phyloP scores from a whole-genome alignment of 768 basidiomycete genomes.

The Galerina marginata region DNA sequence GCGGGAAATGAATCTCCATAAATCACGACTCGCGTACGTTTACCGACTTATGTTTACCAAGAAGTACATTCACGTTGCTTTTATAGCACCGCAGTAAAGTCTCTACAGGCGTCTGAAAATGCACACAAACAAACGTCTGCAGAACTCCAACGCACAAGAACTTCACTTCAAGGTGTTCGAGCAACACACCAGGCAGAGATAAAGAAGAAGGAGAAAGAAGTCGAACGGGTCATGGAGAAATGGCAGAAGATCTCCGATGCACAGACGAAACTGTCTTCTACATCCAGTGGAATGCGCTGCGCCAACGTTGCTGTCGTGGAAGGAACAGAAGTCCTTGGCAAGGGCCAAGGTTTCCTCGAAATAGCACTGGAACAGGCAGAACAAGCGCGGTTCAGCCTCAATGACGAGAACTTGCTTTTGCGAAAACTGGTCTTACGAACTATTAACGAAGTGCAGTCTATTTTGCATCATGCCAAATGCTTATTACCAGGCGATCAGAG shows the following conservation, averaged over 20 bases:
- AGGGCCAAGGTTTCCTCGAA: conserved; percentile 63
- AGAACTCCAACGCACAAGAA: conserved; percentile 77
- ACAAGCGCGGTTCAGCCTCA: conserved; percentile 60
- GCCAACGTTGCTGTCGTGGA: conserved; percentile 56
- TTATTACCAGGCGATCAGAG: conserved; percentile 38
- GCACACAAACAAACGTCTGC: conserved; percentile 72
- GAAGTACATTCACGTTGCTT: conserved; percentile 7
- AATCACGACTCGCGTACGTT: conserved; percentile 73
- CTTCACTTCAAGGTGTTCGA: conserved; percentile 70
- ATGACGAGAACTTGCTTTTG: conserved; percentile 68
- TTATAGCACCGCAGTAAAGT: conserved; percentile 54
- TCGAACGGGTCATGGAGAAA: conserved; percentile 74
- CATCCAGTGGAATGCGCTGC: conserved; percentile 57
- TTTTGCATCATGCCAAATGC: conserved; percentile 52
- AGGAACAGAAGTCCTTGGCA: conserved; percentile 50
- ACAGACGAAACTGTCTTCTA: conserved; percentile 61
- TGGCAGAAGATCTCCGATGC: conserved; percentile 75
- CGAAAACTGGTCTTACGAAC: conserved; percentile 63
- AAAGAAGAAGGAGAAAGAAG: conserved; percentile 82
- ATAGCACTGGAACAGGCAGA: conserved; percentile 77
- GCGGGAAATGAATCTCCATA: conserved; percentile 75
- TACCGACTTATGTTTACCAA: not conserved
- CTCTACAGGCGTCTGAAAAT: conserved; percentile 62
- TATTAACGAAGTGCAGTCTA: conserved; percentile 67
- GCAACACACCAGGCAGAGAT: conserved; percentile 72